Percentiles rank a stretch among this genome's conserved stretches.
phyloP scores from a whole-genome alignment of 371 early-diverging fungal genomes.

The Mucor saturninus region DNA sequence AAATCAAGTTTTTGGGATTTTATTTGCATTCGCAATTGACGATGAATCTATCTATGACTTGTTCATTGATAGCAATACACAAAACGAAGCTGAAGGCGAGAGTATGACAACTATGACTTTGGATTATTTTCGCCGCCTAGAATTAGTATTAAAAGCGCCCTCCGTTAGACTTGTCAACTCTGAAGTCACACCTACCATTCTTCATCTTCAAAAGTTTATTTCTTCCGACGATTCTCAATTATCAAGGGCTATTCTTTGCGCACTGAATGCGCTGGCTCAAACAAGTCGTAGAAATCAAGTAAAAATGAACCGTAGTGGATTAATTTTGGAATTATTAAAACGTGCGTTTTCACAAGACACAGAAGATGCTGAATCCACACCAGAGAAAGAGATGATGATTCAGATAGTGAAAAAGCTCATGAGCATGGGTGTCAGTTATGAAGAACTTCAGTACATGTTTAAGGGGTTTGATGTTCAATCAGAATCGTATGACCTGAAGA shows the following conservation, averaged over 20 bases:
- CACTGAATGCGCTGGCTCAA: constrained; percentile 54
- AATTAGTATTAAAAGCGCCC: constrained; percentile 31
- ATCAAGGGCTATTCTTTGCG: constrained; percentile 49
- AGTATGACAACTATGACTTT: neutral
- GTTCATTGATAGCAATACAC: constrained; percentile 38
- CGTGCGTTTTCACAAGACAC: constrained; percentile 26
- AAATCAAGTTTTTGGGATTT: constrained; percentile 58
- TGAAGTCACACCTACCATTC: constrained; percentile 58
- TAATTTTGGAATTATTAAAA: constrained; percentile 55
- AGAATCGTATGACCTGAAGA: constrained; percentile 9
- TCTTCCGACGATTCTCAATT: constrained; percentile 40
- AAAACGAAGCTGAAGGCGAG: neutral
- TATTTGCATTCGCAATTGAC: constrained; percentile 68
- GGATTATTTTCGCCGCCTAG: constrained; percentile 22
- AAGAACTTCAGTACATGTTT: constrained; percentile 66
- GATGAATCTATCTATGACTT: constrained; percentile 49
- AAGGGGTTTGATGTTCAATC: constrained; percentile 43
- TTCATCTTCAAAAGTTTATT: constrained; percentile 54
- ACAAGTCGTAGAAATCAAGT: constrained; percentile 70
- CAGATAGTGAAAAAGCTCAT: constrained; percentile 62
- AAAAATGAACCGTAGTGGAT: constrained; percentile 61
- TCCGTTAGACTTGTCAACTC: constrained; percentile 54
- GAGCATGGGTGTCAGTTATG: constrained; percentile 65
- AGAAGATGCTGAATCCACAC: neutral
- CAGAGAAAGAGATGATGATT: constrained; percentile 47